Evolutionary conservation across 2,329 filamentous ascomycete species (phyloP), one percentile per base, ranked within the genome.

Genomic region (Fusarium nodosum): DNA sequence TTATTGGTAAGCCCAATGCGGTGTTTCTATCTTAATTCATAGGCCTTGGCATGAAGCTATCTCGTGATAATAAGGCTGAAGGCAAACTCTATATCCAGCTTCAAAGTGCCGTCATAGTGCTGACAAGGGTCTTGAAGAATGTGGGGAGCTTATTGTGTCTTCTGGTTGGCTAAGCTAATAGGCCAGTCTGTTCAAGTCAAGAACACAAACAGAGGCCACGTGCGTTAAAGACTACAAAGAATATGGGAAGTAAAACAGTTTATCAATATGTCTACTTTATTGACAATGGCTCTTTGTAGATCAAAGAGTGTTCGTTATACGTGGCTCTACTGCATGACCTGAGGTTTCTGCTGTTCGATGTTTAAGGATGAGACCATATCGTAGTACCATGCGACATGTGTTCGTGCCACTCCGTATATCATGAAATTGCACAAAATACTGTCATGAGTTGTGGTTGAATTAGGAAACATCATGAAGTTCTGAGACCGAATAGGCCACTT

Each of bases 401-500:
- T 4, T 47, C 28, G 31, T 36, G 47, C 34, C 30, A 38, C 9
- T 51, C 9, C 9, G 31, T 22, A 33, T 33, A 54, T 65, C 62
- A 69, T 55, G 66, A 53, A 64, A 22, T 69, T 69, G 24, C 31
- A 10, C 28, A 41, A 51, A 22, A 20, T 16, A n/a, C 20, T 22
- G 12, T 31, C 34, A 59, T 36, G 36, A 31, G 42, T 15, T 36
- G 26, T 33, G 24, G 22, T 13, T 26, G 22, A 34, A 54, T 68
- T 47, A 68, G 42, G 36, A 64, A 68, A 60, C 16, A 70, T 70
- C 67, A 70, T 70, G 67, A 70, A 70, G 47, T 70, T 68, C 46
- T 30, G 36, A 64, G 36, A 50, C 36, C 47, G 50, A 69, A 56
- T 58, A 62, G 55, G 67, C 67, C 67, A 70, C 67, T 70, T 70